A percentile compares a stretch with the other conserved stretches of the same genome.
Conservation (phyloP, 1,284 basidiomycete species). For the Ceratobasidium sp. region DNA sequence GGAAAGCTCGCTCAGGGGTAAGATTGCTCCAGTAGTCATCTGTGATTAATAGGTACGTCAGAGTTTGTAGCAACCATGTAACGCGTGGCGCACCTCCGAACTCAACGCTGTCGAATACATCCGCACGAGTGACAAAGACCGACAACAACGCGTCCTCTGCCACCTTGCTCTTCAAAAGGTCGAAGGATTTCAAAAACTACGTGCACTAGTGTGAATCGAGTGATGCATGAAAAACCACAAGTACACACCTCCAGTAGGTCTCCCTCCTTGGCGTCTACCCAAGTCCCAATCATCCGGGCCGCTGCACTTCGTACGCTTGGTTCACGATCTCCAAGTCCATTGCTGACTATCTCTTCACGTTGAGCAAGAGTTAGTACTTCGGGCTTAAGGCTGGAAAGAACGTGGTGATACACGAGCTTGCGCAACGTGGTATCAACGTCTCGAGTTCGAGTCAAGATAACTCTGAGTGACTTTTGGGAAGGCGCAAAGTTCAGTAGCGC, state of each 20-base stretch:
- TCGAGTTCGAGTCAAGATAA: constrained; percentile 80
- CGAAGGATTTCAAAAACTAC: constrained; percentile 68
- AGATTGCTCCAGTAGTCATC: constrained; percentile 80
- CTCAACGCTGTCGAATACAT: constrained; percentile 68
- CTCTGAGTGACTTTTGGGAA: constrained; percentile 57
- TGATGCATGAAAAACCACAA: neutral
- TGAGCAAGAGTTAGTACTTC: constrained; percentile 77
- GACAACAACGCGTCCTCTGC: constrained; percentile 72
- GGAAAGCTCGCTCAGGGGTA: constrained; percentile 82
- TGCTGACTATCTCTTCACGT: constrained; percentile 77
- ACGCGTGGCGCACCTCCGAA: constrained; percentile 66
- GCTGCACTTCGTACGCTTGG: constrained; percentile 80
- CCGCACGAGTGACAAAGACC: constrained; percentile 65
- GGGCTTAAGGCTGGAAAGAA: constrained; percentile 65
- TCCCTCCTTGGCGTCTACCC: constrained; percentile 70
- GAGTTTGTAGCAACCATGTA: neutral
- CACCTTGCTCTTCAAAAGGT: constrained; percentile 61
- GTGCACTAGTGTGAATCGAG: constrained; percentile 42
- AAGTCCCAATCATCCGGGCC: constrained; percentile 74
- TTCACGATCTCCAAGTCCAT: constrained; percentile 89
- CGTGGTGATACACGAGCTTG: constrained; percentile 77
- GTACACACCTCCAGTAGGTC: constrained; percentile 53
- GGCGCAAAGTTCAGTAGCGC: constrained; percentile 82
- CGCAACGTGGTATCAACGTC: constrained; percentile 86
- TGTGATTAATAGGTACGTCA: constrained; percentile 44